phyloP scores from a whole-genome alignment of 768 basidiomycete species.

The Mycena albidolilacea region DNA sequence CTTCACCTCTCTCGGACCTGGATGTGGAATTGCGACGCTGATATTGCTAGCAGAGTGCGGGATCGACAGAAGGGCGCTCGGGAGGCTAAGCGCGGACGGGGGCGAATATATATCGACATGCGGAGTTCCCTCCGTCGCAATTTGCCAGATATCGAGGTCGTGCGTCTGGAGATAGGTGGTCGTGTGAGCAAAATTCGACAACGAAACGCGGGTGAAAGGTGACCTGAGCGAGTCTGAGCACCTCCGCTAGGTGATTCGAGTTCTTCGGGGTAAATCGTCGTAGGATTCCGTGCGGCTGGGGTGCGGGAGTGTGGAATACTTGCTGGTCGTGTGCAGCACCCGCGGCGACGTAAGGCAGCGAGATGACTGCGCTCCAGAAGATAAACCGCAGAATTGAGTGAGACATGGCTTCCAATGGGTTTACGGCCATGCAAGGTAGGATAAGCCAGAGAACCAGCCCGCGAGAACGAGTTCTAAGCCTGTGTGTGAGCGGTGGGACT shows the following conservation, averaged over 20 bases:
- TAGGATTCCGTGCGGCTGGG: conserved; percentile 8
- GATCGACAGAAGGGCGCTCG: conserved; percentile 35
- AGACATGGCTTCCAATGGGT: neutral
- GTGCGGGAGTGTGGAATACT: conserved; percentile 12
- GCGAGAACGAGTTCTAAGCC: too few species aligned
- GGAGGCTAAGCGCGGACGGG: conserved; percentile 41
- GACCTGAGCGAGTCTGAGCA: conserved; percentile 23
- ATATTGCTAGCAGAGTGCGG: conserved; percentile 31
- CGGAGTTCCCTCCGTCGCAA: conserved; percentile 45
- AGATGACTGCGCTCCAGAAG: neutral
- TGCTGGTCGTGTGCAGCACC: conserved; percentile 12
- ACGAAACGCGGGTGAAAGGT: neutral
- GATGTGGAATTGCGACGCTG: conserved; percentile 16
- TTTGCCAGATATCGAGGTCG: conserved; percentile 69
- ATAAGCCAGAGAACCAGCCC: too few species aligned
- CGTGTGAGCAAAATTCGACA: conserved; percentile 30
- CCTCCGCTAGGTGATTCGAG: neutral
- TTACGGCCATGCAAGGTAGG: too few species aligned
- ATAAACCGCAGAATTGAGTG: neutral
- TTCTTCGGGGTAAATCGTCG: conserved; percentile 16
- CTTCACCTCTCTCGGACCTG: neutral
- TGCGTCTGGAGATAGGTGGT: conserved; percentile 51
- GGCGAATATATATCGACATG: conserved; percentile 67
- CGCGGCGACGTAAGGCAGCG: neutral
- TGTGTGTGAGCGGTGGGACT: too few species aligned